These are phyloP conservation scores for Anthracocystis walkeri DNA, from an alignment of 1,284 basidiomycete species.

Conservation along the genomic window DNA sequence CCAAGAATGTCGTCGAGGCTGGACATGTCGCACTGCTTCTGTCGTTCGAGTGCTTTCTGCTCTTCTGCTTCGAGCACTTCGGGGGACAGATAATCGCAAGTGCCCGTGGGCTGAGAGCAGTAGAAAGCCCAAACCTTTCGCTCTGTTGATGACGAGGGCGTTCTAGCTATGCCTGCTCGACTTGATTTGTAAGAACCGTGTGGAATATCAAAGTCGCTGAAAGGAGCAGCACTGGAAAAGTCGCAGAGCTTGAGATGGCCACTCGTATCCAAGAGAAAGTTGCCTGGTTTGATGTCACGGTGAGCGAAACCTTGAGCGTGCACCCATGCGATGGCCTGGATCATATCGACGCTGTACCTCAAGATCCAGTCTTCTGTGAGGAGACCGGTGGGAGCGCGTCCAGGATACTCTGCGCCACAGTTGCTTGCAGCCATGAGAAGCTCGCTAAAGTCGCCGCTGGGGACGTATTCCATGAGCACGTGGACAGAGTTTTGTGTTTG, in stretches of 20 bases:
- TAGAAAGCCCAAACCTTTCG: slow-evolving; percentile 62
- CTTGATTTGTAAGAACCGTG: background rate
- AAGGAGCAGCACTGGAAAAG: slow-evolving; percentile 67
- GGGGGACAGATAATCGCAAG: slow-evolving; percentile 68
- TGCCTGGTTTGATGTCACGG: slow-evolving; percentile 67
- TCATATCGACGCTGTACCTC: slow-evolving; percentile 64
- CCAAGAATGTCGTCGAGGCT: slow-evolving; percentile 36
- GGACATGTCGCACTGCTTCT: slow-evolving; percentile 28
- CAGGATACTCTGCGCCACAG: slow-evolving; percentile 51
- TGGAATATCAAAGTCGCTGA: slow-evolving; percentile 44
- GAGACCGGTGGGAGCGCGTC: slow-evolving; percentile 56
- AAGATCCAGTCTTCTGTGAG: slow-evolving; percentile 60
- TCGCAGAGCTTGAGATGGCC: slow-evolving; percentile 69
- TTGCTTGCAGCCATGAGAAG: slow-evolving; percentile 60
- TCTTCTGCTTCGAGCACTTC: slow-evolving; percentile 66
- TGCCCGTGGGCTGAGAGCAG: slow-evolving; percentile 63
- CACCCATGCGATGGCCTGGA: slow-evolving; percentile 66
- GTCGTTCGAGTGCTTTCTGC: slow-evolving; percentile 47
- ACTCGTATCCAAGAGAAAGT: slow-evolving; percentile 62
- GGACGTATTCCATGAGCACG: slow-evolving; percentile 67
- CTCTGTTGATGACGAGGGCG: slow-evolving; percentile 6
- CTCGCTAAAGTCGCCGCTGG: slow-evolving; percentile 66
- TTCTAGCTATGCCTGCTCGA: background rate
- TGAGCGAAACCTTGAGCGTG: slow-evolving; percentile 64
- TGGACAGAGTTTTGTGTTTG: slow-evolving; percentile 64